Conservation (phyloP, 768 basidiomycete species). For the Pisolithus sp. region DNA sequence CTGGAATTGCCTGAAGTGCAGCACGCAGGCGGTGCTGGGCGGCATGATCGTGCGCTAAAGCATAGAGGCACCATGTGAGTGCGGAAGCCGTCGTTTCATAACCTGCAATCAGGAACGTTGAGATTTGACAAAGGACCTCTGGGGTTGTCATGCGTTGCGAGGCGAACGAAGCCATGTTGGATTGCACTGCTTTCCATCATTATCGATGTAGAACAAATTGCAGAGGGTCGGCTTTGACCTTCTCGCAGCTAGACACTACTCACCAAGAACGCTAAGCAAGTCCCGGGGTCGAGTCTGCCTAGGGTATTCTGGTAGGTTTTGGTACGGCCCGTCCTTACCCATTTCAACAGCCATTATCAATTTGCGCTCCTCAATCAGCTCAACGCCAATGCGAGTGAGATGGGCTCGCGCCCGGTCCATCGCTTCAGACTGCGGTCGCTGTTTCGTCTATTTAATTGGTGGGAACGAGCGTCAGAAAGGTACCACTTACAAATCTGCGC, state of each 20-base stretch:
- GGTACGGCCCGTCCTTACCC: slow-evolving; percentile 9
- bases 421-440: slow-evolving; percentile 42
- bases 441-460: neutral
- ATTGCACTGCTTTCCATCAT: slow-evolving; percentile 41
- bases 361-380: slow-evolving; percentile 47
- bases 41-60: slow-evolving; percentile 40
- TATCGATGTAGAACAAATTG: neutral
- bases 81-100: slow-evolving; percentile 58
- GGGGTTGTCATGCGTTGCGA: slow-evolving; percentile 45
- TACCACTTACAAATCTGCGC: slow-evolving; percentile 38
- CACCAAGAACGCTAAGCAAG: slow-evolving; percentile 51
- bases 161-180: slow-evolving; percentile 42
- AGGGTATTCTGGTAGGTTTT: slow-evolving; percentile 9
- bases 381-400: slow-evolving; percentile 47
- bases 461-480: neutral
- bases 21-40: slow-evolving; percentile 43
- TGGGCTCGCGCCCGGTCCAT: slow-evolving; percentile 40
- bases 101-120: slow-evolving; percentile 58
- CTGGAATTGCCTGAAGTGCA: slow-evolving; percentile 32
- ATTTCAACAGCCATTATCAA: slow-evolving; percentile 28
- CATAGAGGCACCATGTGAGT: slow-evolving; percentile 58
- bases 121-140: slow-evolving; percentile 59
- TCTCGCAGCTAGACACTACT: slow-evolving; percentile 15
- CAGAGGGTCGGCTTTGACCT: neutral
- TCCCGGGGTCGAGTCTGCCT: slow-evolving; percentile 35